Conservation (phyloP, 495 filamentous ascomycete genomes). For the Chlorociboria aeruginascens region DNA sequence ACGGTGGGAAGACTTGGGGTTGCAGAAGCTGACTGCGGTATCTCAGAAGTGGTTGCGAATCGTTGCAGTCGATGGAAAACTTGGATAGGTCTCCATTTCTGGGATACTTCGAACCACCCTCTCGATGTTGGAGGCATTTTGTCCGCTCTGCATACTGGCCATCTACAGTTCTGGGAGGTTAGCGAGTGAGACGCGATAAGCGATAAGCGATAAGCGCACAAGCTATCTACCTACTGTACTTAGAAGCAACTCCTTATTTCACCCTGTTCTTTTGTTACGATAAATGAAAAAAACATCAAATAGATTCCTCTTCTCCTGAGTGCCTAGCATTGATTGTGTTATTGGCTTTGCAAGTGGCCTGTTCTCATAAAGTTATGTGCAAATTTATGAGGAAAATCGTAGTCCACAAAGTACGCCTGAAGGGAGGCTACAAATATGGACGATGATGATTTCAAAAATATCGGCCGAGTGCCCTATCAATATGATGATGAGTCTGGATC, state of each 20-base stretch:
- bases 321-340: no score
- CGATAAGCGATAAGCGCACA: no score
- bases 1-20: constrained; percentile 1
- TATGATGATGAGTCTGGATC: constrained; percentile 15
- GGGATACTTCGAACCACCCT: constrained; percentile 10
- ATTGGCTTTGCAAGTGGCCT: no score
- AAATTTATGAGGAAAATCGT: not conserved
- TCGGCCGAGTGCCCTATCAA: constrained; percentile 2
- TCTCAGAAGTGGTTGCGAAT: constrained; percentile 6
- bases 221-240: no score
- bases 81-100: constrained; percentile 5
- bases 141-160: not conserved
- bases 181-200: not conserved
- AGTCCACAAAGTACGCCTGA: constrained; percentile 4
- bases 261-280: no score
- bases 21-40: not conserved
- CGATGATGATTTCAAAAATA: constrained; percentile 10
- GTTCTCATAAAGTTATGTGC: constrained; percentile 4
- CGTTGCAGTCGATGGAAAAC: not conserved
- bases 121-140: constrained; percentile 21
- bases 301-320: not conserved
- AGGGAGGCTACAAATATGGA: constrained; percentile 11
- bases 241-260: no score
- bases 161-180: not conserved
- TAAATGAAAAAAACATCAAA: not conserved